Evolutionary conservation across 208 protist genomes (phyloP).

Genomic region (Wallacemonas sp.): DNA sequence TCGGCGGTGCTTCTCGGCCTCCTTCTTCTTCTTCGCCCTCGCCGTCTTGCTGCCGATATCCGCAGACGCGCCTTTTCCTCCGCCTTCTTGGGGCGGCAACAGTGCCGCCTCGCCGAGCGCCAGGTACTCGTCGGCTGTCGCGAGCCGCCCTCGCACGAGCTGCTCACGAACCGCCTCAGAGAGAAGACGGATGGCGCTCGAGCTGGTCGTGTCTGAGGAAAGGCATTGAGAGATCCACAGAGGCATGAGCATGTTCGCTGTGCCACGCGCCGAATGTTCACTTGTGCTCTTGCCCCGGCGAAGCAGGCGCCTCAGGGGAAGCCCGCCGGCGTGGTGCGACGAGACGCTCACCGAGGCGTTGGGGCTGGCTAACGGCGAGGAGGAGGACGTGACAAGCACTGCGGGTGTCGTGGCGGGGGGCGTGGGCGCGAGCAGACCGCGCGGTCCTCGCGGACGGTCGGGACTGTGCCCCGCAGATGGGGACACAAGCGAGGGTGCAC

Average conservation of each 20-base stretch:
- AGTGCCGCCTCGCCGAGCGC: neutral
- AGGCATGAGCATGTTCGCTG: conserved; percentile 8
- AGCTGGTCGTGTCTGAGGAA: conserved; percentile 21
- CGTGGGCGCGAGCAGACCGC: too few species aligned
- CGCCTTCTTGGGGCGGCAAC: too few species aligned
- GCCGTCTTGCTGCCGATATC: too few species aligned
- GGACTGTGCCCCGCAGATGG: neutral
- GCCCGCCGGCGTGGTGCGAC: neutral
- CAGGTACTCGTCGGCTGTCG: conserved; percentile 1
- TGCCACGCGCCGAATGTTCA: neutral
- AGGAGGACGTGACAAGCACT: too few species aligned
- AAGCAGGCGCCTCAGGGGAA: neutral
- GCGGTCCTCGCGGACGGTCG: too few species aligned
- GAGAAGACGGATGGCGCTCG: conserved; percentile 22
- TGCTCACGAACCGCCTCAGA: conserved; percentile 22
- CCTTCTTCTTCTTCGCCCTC: too few species aligned
- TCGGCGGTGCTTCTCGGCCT: too few species aligned
- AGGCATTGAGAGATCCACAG: conserved; percentile 47
- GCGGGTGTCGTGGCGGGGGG: too few species aligned
- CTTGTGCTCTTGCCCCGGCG: neutral
- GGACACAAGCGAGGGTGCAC: neutral
- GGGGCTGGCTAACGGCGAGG: neutral
- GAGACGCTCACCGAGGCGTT: neutral
- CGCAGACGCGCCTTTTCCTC: too few species aligned
- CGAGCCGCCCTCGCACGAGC: conserved; percentile 30